Conservation (phyloP, 441 rosid genomes). For the Gossypium trilobum region DNA sequence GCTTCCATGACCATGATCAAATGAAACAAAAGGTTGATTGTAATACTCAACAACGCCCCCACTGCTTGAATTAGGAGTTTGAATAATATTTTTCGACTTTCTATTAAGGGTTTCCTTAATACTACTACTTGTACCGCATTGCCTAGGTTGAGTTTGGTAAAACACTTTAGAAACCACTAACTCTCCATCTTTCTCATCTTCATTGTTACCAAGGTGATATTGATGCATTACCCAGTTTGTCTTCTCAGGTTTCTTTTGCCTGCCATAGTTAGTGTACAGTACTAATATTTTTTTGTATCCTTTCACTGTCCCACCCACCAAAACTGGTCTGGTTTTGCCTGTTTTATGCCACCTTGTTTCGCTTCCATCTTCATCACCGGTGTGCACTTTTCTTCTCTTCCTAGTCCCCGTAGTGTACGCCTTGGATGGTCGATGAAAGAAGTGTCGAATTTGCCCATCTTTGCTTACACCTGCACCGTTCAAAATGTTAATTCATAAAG, state of each 20-base stretch:
- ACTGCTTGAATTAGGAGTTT: not conserved
- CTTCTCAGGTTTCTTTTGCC: constrained; percentile 84
- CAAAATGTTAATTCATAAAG: not conserved
- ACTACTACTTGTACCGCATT: constrained; percentile 37
- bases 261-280: constrained; percentile 88
- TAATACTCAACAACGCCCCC: not conserved
- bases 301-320: constrained; percentile 30
- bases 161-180: constrained; percentile 76
- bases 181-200: constrained; percentile 92
- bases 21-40: constrained; percentile 20
- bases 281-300: constrained; percentile 90
- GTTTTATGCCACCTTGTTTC: constrained; percentile 99
- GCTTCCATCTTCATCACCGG: constrained; percentile 62
- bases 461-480: constrained; percentile 59
- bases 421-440: constrained; percentile 90
- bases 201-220: constrained; percentile 73
- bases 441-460: constrained; percentile 87
- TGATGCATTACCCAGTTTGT: constrained; percentile 99
- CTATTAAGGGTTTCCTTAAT: not conserved
- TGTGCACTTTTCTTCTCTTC: constrained; percentile 80
- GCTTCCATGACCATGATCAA: not conserved
- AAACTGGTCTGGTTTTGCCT: constrained; percentile 81
- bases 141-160: constrained; percentile 93
- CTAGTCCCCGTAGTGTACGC: constrained; percentile 96
- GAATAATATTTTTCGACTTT: constrained; percentile 10